Conservation (phyloP, 352 stramenopile genomes). For the Phytophthora cactorum region DNA sequence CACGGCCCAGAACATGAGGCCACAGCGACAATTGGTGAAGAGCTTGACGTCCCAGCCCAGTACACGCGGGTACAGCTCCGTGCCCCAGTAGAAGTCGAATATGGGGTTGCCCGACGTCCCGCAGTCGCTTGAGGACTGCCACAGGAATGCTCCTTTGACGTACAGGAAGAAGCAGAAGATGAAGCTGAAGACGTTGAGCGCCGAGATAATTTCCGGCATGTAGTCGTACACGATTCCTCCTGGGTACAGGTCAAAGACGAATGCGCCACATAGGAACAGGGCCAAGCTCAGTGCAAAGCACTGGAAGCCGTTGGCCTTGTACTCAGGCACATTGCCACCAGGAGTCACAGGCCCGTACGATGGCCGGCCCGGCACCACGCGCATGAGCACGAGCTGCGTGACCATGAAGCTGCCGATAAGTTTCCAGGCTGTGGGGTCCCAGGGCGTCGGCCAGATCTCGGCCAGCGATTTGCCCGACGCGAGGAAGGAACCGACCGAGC, state of each 20-base stretch:
- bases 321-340: slow-evolving; percentile 90
- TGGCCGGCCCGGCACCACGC: slow-evolving; percentile 85
- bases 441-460: slow-evolving; percentile 85
- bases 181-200: slow-evolving; percentile 96
- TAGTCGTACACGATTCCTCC: slow-evolving; percentile 88
- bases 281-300: slow-evolving; percentile 90
- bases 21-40: slow-evolving; percentile 97
- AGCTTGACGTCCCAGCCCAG: slow-evolving; percentile 96
- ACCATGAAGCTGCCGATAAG: slow-evolving; percentile 90
- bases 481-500: slow-evolving; percentile 48
- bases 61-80: slow-evolving; percentile 95
- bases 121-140: slow-evolving; percentile 90
- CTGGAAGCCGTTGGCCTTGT: slow-evolving; percentile 94
- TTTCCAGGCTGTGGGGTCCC: slow-evolving; percentile 89
- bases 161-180: slow-evolving; percentile 92
- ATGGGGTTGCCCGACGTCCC: slow-evolving; percentile 93
- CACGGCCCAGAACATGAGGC: slow-evolving; percentile 97
- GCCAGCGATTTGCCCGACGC: slow-evolving; percentile 53
- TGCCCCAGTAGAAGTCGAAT: slow-evolving; percentile 98
- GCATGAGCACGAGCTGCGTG: slow-evolving; percentile 92
- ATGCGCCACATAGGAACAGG: slow-evolving; percentile 69
- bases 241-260: slow-evolving; percentile 61
- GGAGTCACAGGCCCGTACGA: slow-evolving; percentile 89
- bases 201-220: slow-evolving; percentile 87
- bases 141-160: slow-evolving; percentile 91